Evolutionary conservation across 208 protist genomes (phyloP), one percentile per base, ranked within the genome.

Genomic region (Trypanosoma mega): DNA sequence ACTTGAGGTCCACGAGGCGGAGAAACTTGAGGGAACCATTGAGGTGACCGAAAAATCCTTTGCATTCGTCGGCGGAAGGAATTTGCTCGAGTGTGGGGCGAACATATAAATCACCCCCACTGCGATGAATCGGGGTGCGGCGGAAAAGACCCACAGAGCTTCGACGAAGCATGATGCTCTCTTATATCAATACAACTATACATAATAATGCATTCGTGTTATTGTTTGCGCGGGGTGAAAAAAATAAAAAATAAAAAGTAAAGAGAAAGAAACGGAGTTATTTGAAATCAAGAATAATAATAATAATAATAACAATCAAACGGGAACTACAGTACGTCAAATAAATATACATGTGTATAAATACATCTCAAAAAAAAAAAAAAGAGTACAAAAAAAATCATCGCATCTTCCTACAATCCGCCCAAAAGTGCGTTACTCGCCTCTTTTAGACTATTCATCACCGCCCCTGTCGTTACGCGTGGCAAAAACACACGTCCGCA

Each of bases 1-100:
- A 96, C 78, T 92, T 92, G 55, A 90, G 74, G 61, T 96, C 89
- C 9, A 96, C 44, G n/a, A 96, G 66, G 46, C 89, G 89, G 36
- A 79, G 56, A 14, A 74, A 58, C 62, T 67, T 70, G 14, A 84
- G 52, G 14, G 68, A 53, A n/a, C 81, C 83, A 61, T 92, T 96
- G 51, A 87, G 80, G 24, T 62, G 68, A 43, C 85, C 85, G 57
- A 91, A 91, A 69, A 96, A 92, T 48, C 85, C 85, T 33, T 80
- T 80, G 43, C 79, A 85, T 37, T 52, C 51, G 33, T 68, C 76
- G 18, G 81, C 72, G 0, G 76, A 47, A 5, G 85, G 85, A 49
- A 93, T 81, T 37, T 96, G 73, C 58, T 87, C 81, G 31, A 91
- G 80, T 70, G 76, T 88, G 26, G 82, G 85, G 16, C 80, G 83